Percentiles rank a stretch among this genome's conserved stretches.
Evolutionary conservation across 192 early-diverging fungal species (phyloP).

Genomic region (Podila horticola): DNA sequence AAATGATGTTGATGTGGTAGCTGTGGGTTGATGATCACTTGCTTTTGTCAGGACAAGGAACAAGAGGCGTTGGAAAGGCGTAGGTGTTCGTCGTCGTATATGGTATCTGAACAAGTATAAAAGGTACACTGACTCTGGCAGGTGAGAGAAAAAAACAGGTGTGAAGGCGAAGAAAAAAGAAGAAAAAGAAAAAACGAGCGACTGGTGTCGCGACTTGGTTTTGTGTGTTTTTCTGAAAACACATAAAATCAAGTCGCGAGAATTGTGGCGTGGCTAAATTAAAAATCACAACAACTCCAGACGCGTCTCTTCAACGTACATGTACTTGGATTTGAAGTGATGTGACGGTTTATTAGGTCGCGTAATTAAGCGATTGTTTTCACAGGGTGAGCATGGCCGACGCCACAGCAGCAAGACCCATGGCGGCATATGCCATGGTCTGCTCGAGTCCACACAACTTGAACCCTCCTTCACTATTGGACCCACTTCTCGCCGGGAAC

Average conservation of each 20-base stretch:
- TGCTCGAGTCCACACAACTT: not conserved
- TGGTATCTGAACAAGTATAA: not conserved
- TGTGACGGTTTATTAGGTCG: not conserved
- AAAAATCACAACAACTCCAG: not conserved
- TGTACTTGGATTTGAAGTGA: not conserved
- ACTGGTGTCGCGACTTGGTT: not conserved
- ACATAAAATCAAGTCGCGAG: no score
- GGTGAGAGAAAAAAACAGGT: not conserved
- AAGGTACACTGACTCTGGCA: not conserved
- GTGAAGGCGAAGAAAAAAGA: not conserved
- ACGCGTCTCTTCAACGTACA: conserved; percentile 3
- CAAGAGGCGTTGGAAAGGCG: not conserved
- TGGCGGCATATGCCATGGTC: not conserved
- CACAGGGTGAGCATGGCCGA: conserved; percentile 6
- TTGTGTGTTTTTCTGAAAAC: not conserved
- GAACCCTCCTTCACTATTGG: not conserved
- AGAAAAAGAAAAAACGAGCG: not conserved
- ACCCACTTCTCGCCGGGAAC: not conserved
- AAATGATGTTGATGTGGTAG: not conserved
- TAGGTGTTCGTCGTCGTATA: no score
- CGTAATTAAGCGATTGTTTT: not conserved
- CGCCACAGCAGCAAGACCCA: conserved; percentile 3
- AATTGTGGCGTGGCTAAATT: not conserved
- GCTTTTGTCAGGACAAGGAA: not conserved
- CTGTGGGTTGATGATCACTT: not conserved